Conservation (phyloP, 1,284 basidiomycete genomes). For the Cystobasidiaceae sp. region DNA sequence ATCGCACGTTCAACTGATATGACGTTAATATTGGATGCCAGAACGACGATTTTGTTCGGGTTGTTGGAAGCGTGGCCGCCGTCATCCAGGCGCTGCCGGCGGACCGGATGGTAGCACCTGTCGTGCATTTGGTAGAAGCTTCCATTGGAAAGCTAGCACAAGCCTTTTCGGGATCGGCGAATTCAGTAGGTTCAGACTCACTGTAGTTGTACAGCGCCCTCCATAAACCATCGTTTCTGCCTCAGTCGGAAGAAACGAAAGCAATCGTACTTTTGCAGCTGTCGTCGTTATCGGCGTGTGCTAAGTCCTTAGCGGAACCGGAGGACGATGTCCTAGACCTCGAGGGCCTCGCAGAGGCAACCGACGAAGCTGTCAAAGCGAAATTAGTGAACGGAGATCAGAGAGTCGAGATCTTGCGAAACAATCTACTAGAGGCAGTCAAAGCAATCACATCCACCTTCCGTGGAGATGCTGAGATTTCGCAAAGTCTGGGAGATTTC, state of each 20-base stretch:
- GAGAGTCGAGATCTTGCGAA: constrained; percentile 32
- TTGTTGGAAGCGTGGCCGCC: constrained; percentile 41
- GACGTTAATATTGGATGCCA: neutral
- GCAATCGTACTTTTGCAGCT: constrained; percentile 38
- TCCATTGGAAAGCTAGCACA: constrained; percentile 2
- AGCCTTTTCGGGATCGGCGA: constrained; percentile 6
- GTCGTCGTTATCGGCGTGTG: constrained; percentile 38
- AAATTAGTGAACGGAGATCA: constrained; percentile 24
- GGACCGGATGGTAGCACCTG: constrained; percentile 32
- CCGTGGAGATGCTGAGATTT: constrained; percentile 37
- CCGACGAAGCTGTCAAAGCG: constrained; percentile 23
- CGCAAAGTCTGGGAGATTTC: constrained; percentile 37
- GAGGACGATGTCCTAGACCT: constrained; percentile 42
- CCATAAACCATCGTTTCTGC: neutral
- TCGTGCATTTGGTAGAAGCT: constrained; percentile 28
- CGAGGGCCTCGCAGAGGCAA: constrained; percentile 38
- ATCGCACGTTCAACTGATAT: neutral
- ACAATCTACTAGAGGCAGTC: constrained; percentile 31
- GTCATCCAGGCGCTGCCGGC: constrained; percentile 42
- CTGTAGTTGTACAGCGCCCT: too few relatives aligned
- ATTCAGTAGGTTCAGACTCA: neutral
- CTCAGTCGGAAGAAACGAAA: constrained; percentile 31
- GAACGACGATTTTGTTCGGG: constrained; percentile 40
- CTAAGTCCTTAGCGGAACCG: constrained; percentile 41
- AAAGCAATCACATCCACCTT: constrained; percentile 33